Percentiles rank a stretch among this genome's conserved stretches.
Conservation (phyloP, 768 basidiomycete species). For the Saitozyma podzolica region DNA sequence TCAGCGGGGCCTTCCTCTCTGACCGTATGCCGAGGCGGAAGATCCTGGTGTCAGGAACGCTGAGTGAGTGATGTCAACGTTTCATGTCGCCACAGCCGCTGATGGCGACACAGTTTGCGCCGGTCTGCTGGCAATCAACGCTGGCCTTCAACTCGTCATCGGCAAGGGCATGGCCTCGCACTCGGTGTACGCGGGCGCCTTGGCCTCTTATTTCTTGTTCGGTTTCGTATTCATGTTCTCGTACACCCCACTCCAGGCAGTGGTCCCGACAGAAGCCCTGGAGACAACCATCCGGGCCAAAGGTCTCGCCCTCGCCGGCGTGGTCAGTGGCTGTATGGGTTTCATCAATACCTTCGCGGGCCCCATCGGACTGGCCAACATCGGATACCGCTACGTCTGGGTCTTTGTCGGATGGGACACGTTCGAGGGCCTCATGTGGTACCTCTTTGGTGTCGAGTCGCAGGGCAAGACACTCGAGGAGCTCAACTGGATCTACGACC, state of each 20-base stretch:
- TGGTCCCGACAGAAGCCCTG: constrained; percentile 63
- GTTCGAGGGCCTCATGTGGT: constrained; percentile 37
- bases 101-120: neutral
- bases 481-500: constrained; percentile 52
- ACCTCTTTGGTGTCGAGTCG: constrained; percentile 38
- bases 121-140: constrained; percentile 12
- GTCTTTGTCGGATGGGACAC: constrained; percentile 44
- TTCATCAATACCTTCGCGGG: constrained; percentile 60
- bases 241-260: constrained; percentile 62
- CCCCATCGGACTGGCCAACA: constrained; percentile 56
- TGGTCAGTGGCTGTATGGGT: constrained; percentile 36
- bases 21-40: constrained; percentile 47
- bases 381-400: constrained; percentile 43
- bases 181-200: constrained; percentile 37
- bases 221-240: constrained; percentile 60
- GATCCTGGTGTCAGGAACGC: constrained; percentile 51
- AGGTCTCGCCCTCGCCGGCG: constrained; percentile 61
- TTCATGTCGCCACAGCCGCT: too few relatives aligned
- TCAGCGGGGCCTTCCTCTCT: constrained; percentile 12
- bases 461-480: constrained; percentile 52
- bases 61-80: constrained; percentile 3
- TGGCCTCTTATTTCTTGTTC: constrained; percentile 56
- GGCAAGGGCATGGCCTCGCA: constrained; percentile 17
- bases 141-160: constrained; percentile 22
- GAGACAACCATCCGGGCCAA: constrained; percentile 64